These are phyloP conservation scores for Teratosphaeria destructans DNA, from an alignment of 2,329 filamentous ascomycete genomes.

Conservation along the genomic window DNA sequence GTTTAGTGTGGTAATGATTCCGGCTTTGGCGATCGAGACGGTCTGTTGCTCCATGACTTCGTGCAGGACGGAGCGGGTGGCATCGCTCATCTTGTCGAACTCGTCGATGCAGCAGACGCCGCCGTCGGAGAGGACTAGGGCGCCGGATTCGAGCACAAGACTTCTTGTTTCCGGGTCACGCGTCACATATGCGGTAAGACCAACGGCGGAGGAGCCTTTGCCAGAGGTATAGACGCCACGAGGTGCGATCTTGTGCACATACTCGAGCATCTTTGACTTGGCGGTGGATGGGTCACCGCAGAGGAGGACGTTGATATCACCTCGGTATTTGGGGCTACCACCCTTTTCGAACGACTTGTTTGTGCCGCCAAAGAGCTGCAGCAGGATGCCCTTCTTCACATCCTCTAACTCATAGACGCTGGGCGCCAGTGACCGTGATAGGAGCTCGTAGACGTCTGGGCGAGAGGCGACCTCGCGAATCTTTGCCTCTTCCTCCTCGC, in stretches of 20 bases:
- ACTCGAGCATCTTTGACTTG: constrained; percentile 88
- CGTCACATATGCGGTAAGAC: constrained; percentile 67
- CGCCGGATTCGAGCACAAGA: constrained; percentile 64
- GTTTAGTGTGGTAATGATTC: constrained; percentile 81
- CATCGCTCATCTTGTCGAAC: constrained; percentile 71
- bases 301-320: constrained; percentile 92
- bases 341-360: constrained; percentile 98
- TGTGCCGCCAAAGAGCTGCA: constrained; percentile 92
- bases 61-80: constrained; percentile 62
- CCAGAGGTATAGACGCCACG: constrained; percentile 70
- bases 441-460: constrained; percentile 82
- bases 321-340: constrained; percentile 87
- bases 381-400: constrained; percentile 93
- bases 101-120: constrained; percentile 72
- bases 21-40: constrained; percentile 66
- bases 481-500: constrained; percentile 76
- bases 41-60: constrained; percentile 78
- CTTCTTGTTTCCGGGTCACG: constrained; percentile 64
- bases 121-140: constrained; percentile 62
- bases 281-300: constrained; percentile 95
- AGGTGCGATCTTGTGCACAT: constrained; percentile 95
- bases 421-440: constrained; percentile 81
- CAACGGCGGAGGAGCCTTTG: constrained; percentile 65
- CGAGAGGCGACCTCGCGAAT: constrained; percentile 73
- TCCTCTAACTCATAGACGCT: constrained; percentile 98